Conservation (phyloP, 139 green algal genomes). For the Microglena sp. region DNA sequence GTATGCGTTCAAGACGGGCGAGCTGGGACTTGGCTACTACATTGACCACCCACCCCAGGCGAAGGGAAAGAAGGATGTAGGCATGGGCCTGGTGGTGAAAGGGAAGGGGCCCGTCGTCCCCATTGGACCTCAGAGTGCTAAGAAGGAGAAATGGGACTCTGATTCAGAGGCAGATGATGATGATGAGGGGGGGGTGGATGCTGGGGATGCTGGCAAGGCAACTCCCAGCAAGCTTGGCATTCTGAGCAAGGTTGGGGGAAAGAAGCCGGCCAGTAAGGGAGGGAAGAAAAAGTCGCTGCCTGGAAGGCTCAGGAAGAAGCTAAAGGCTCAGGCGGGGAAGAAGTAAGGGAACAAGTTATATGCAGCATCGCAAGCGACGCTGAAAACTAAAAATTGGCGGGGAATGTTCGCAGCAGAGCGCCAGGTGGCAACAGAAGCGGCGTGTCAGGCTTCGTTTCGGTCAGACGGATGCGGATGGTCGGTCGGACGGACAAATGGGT, state of each 20-base stretch:
- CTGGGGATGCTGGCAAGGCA: neutral
- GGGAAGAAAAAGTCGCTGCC: slow-evolving; percentile 38
- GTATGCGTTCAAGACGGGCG: slow-evolving; percentile 34
- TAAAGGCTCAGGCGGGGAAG: too few species aligned
- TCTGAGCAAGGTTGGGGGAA: too few species aligned
- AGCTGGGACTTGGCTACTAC: slow-evolving; percentile 43
- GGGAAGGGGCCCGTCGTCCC: slow-evolving; percentile 18
- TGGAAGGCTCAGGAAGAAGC: slow-evolving; percentile 60
- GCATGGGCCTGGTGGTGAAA: neutral
- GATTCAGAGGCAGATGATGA: slow-evolving; percentile 13
- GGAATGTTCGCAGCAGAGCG: too few species aligned
- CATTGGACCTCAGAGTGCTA: slow-evolving; percentile 1
- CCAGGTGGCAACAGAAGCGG: too few species aligned
- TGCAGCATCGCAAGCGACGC: too few species aligned
- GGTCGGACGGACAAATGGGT: too few species aligned
- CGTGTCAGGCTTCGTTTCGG: too few species aligned
- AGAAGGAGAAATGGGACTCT: neutral
- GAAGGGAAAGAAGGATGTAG: neutral
- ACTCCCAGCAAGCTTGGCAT: neutral
- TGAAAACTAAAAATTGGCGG: too few species aligned
- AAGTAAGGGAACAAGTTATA: too few species aligned
- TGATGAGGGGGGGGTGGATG: slow-evolving; percentile 5
- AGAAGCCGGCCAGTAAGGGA: neutral
- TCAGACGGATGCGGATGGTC: too few species aligned
- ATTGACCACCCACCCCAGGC: slow-evolving; percentile 10